Conservation (phyloP, 2,329 filamentous ascomycete species). For the Fusarium tjaetaba region DNA sequence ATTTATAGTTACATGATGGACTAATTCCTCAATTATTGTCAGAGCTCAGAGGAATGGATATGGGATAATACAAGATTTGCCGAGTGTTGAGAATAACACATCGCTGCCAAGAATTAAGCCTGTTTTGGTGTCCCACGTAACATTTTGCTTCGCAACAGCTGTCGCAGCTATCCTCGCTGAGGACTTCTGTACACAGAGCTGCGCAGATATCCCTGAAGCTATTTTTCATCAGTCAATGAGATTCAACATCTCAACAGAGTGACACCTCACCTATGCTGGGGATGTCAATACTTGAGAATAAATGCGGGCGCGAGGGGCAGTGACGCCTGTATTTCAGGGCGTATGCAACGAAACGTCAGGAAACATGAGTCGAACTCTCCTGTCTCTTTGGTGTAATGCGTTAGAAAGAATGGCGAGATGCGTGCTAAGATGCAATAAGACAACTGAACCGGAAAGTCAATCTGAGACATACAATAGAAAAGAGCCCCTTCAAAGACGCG, state of each 20-base stretch:
- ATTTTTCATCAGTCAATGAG: fast-evolving
- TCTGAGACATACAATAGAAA: neutral
- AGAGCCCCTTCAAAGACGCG: neutral
- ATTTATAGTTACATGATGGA: too few species aligned
- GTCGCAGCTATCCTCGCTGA: neutral
- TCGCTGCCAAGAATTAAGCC: neutral
- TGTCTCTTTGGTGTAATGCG: neutral
- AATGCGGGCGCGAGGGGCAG: neutral
- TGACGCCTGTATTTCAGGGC: neutral
- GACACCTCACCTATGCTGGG: neutral
- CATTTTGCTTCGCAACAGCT: neutral
- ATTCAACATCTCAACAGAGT: fast-evolving
- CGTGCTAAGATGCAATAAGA: neutral
- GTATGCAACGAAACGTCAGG: neutral
- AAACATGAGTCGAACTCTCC: neutral
- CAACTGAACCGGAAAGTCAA: fast-evolving
- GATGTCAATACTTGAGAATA: neutral
- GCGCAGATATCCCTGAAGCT: neutral
- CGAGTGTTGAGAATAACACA: neutral
- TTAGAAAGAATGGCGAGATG: neutral
- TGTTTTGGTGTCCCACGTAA: fast-evolving
- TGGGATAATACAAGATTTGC: neutral
- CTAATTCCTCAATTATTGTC: too few species aligned
- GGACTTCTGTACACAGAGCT: fast-evolving
- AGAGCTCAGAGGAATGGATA: neutral